Evolutionary conservation across 2,329 filamentous ascomycete species (phyloP).

Genomic region (Juglanconis juglandina): DNA sequence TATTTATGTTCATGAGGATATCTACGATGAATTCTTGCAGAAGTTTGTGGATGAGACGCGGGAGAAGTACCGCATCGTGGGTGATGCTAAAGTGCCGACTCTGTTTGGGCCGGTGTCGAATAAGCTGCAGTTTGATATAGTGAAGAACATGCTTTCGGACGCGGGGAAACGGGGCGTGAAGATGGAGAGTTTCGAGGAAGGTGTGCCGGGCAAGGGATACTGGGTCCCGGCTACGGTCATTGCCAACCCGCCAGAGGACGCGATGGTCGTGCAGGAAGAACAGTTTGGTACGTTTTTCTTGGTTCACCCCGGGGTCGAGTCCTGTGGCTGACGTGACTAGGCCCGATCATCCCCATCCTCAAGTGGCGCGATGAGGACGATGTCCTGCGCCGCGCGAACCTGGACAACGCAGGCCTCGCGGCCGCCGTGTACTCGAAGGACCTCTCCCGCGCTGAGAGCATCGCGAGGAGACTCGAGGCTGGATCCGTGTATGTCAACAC

Average conservation of each 20-base stretch:
- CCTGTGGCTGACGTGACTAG: constrained; percentile 23
- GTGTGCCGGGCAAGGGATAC: constrained; percentile 42
- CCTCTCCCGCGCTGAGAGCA: constrained; percentile 43
- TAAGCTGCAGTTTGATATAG: constrained; percentile 60
- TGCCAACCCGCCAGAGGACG: constrained; percentile 52
- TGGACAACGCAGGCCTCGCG: constrained; percentile 49
- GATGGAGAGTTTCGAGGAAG: constrained; percentile 46
- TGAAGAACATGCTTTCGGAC: constrained; percentile 53
- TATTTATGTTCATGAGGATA: constrained; percentile 57
- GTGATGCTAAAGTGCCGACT: constrained; percentile 27
- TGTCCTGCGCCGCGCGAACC: constrained; percentile 54
- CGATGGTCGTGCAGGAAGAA: constrained; percentile 55
- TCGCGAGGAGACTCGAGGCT: constrained; percentile 53
- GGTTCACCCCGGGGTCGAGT: constrained; percentile 1
- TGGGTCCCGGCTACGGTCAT: constrained; percentile 59
- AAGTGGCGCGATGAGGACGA: constrained; percentile 60
- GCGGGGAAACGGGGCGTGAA: constrained; percentile 51
- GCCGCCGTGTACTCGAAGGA: constrained; percentile 58
- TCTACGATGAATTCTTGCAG: constrained; percentile 54
- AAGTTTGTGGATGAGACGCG: constrained; percentile 40
- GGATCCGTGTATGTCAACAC: constrained; percentile 60
- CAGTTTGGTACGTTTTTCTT: constrained; percentile 47
- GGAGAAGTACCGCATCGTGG: constrained; percentile 36
- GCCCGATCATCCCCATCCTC: constrained; percentile 61
- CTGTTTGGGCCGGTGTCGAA: constrained; percentile 62